phyloP scores from a whole-genome alignment of 2,329 filamentous ascomycete genomes.

The Penicillium sp. region DNA sequence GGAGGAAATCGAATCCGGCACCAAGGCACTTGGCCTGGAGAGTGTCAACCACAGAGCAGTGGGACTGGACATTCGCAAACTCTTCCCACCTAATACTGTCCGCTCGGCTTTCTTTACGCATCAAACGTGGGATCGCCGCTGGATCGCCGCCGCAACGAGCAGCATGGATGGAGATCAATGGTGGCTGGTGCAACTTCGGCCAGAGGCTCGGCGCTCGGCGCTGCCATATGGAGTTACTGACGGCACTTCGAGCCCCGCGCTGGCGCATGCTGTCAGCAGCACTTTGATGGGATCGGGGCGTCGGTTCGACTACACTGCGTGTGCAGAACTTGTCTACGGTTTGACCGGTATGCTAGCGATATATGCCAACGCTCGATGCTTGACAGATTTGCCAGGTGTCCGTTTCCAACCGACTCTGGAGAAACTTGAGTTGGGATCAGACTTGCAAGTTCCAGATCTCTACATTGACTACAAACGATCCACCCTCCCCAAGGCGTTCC shows the following conservation, averaged over 20 bases:
- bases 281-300: constrained; percentile 32
- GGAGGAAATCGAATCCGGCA: constrained; percentile 47
- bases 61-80: constrained; percentile 58
- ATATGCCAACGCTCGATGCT: constrained; percentile 45
- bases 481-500: constrained; percentile 40
- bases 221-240: constrained; percentile 19
- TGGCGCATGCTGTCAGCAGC: constrained; percentile 40
- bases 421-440: constrained; percentile 39
- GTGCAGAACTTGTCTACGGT: constrained; percentile 43
- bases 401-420: constrained; percentile 39
- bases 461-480: constrained; percentile 41
- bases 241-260: constrained; percentile 28
- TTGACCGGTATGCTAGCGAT: constrained; percentile 47
- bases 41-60: constrained; percentile 44
- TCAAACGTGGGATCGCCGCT: constrained; percentile 64
- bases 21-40: constrained; percentile 47
- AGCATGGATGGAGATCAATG: constrained; percentile 76
- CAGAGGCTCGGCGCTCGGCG: constrained; percentile 21
- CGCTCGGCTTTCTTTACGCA: constrained; percentile 68
- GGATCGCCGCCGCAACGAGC: constrained; percentile 74
- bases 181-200: constrained; percentile 66
- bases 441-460: constrained; percentile 44
- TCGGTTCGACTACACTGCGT: constrained; percentile 35
- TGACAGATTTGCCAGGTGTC: constrained; percentile 38
- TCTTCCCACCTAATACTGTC: constrained; percentile 68